Percentiles rank a stretch among this genome's conserved stretches.
These are phyloP conservation scores for Fusarium agapanthi DNA, from an alignment of 2,329 filamentous ascomycete genomes.

Conservation along the genomic window DNA sequence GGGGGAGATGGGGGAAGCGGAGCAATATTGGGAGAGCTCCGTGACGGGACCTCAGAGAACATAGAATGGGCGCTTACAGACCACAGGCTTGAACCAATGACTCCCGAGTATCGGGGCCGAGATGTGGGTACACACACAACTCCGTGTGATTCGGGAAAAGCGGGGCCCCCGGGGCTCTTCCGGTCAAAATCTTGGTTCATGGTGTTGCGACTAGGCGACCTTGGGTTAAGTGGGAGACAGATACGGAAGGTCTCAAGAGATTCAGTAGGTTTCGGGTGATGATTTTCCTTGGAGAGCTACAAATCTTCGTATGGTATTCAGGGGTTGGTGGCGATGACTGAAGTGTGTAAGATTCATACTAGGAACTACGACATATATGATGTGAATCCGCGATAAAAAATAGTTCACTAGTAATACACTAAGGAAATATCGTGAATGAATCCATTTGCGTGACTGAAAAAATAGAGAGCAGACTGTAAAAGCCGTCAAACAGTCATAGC, in stretches of 20 bases:
- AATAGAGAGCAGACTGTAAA: neutral
- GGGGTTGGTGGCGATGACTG: neutral
- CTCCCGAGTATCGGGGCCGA: neutral
- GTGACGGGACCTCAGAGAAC: neutral
- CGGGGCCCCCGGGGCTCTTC: neutral
- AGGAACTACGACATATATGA: neutral
- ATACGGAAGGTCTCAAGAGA: neutral
- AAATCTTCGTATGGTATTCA: neutral
- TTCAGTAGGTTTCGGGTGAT: too few species aligned
- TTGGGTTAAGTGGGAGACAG: too few species aligned
- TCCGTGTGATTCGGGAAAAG: constrained; percentile 16
- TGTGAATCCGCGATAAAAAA: neutral
- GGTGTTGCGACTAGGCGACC: neutral
- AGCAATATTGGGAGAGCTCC: neutral
- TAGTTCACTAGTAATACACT: neutral
- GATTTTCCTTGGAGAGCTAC: too few species aligned
- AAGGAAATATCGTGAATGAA: accelerated
- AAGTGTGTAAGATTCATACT: too few species aligned
- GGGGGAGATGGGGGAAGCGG: neutral
- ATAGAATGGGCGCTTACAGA: neutral
- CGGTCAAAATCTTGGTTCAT: neutral
- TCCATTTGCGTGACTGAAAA: too few species aligned
- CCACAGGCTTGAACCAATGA: neutral
- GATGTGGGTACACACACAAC: neutral
- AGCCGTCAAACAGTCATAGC: neutral